phyloP scores from a whole-genome alignment of 495 filamentous ascomycete species.

The Trichoderma orchidacearum region DNA sequence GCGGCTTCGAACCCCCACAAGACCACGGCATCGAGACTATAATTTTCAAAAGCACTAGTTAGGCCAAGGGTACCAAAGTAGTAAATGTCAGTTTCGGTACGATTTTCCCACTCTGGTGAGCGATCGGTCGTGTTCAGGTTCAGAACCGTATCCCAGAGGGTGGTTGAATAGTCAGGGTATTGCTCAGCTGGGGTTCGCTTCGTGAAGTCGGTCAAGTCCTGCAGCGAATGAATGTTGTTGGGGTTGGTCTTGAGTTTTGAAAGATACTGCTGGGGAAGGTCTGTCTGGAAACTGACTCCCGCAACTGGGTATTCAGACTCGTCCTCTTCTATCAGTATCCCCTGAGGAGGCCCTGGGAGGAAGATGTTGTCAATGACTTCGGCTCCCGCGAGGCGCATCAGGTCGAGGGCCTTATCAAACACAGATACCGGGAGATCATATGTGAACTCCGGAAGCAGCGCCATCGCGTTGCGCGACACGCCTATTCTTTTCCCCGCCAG shows the following conservation, averaged over 20 bases:
- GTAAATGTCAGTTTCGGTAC: no score
- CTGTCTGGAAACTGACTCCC: conserved; percentile 24
- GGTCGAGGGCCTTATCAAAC: conserved; percentile 11
- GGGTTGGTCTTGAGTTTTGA: conserved; percentile 31
- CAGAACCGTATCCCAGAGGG: conserved; percentile 19
- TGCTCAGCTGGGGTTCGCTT: conserved; percentile 7
- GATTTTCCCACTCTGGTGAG: conserved; percentile 26
- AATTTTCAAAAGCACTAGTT: conserved; percentile 14
- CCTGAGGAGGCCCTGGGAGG: not conserved
- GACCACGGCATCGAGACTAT: conserved; percentile 29
- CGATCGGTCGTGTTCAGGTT: conserved; percentile 22
- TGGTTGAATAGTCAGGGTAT: conserved; percentile 19
- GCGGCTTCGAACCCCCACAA: conserved; percentile 19
- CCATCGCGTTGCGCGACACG: conserved; percentile 26
- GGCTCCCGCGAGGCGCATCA: conserved; percentile 22
- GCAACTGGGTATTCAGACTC: conserved; percentile 4
- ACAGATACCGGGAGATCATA: not conserved
- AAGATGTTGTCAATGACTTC: not conserved
- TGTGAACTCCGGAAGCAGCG: not conserved
- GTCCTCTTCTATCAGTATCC: not conserved
- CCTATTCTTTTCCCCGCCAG: conserved; percentile 56
- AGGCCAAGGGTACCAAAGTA: conserved; percentile 11
- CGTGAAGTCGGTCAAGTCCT: conserved; percentile 18
- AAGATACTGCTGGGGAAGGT: conserved; percentile 30
- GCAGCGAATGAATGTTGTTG: conserved; percentile 21